These are phyloP conservation scores for Stagonosporopsis tanaceti DNA, from an alignment of 2,329 filamentous ascomycete genomes.

Conservation along the genomic window DNA sequence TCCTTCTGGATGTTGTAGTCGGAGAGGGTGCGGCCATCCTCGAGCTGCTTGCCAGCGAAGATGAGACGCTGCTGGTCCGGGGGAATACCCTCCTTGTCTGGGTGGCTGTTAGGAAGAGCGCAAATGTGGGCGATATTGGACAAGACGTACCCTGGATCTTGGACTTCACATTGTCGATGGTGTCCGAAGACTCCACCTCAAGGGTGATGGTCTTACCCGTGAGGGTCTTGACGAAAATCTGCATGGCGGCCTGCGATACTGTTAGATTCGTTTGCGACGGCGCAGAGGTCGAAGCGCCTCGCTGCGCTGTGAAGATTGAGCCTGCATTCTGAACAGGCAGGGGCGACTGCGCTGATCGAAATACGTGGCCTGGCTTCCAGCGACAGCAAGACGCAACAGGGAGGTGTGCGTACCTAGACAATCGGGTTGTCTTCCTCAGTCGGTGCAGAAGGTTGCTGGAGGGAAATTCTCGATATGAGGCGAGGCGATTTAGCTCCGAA, in stretches of 20 bases:
- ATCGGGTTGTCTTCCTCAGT: slow-evolving; percentile 67
- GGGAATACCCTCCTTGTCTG: slow-evolving; percentile 99
- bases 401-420: slow-evolving; percentile 61
- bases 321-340: neutral
- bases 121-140: neutral
- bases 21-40: slow-evolving; percentile 97
- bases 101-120: slow-evolving; percentile 46
- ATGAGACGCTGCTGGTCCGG: slow-evolving; percentile 99
- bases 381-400: neutral
- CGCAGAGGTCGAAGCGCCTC: neutral
- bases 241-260: slow-evolving; percentile 51
- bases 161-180: slow-evolving; percentile 99
- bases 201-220: slow-evolving; percentile 99
- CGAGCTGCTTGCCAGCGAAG: slow-evolving; percentile 99
- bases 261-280: slow-evolving; percentile 10
- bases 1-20: slow-evolving; percentile 99
- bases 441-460: slow-evolving; percentile 52
- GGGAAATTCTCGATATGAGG: slow-evolving; percentile 24
- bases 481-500: slow-evolving; percentile 18
- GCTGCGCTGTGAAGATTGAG: neutral
- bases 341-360: neutral
- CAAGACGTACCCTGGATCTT: slow-evolving; percentile 76
- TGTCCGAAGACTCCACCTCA: slow-evolving; percentile 99
- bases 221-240: slow-evolving; percentile 69
- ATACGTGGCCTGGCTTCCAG: neutral